These are phyloP conservation scores for Aurifilum marmelostoma DNA, from an alignment of 2,329 filamentous ascomycete genomes.

Conservation along the genomic window DNA sequence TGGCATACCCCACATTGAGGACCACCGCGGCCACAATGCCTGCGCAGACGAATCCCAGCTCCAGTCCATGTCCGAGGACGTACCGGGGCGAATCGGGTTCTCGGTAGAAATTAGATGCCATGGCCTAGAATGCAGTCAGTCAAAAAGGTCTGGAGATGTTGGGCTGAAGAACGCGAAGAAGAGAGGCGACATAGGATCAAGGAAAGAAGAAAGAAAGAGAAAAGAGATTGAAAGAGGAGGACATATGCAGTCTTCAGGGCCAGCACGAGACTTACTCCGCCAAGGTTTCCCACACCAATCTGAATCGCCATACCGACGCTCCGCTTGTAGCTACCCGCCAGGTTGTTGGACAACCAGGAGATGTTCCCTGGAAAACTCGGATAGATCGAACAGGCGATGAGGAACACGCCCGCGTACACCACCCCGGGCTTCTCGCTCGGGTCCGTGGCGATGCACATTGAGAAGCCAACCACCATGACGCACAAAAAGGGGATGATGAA, in stretches of 20 bases:
- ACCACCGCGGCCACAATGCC: background rate
- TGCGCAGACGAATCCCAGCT: background rate
- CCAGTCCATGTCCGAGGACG: slow-evolving; percentile 42
- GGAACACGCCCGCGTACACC: slow-evolving; percentile 75
- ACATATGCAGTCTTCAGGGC: too few relatives aligned
- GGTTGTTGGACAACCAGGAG: slow-evolving; percentile 78
- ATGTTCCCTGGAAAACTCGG: slow-evolving; percentile 79
- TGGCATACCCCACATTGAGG: background rate
- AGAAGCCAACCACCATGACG: slow-evolving; percentile 56
- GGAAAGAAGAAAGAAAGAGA: slow-evolving; percentile 37
- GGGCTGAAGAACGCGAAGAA: slow-evolving; percentile 55
- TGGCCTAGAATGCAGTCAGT: slow-evolving; percentile 54
- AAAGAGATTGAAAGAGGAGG: background rate
- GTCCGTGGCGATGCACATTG: slow-evolving; percentile 56
- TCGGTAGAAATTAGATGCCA: slow-evolving; percentile 75
- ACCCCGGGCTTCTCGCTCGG: slow-evolving; percentile 48
- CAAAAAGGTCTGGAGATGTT: background rate
- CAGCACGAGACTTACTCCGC: slow-evolving; percentile 50
- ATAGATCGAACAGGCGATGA: slow-evolving; percentile 78
- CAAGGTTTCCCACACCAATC: slow-evolving; percentile 63
- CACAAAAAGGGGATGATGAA: slow-evolving; percentile 59
- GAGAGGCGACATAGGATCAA: slow-evolving; percentile 61
- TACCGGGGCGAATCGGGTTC: slow-evolving; percentile 52
- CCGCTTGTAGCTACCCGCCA: slow-evolving; percentile 68
- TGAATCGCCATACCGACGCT: slow-evolving; percentile 67